These are phyloP conservation scores for Chamaecyparis obtusa DNA, from an alignment of 75 land plant species.

Conservation along the genomic window DNA sequence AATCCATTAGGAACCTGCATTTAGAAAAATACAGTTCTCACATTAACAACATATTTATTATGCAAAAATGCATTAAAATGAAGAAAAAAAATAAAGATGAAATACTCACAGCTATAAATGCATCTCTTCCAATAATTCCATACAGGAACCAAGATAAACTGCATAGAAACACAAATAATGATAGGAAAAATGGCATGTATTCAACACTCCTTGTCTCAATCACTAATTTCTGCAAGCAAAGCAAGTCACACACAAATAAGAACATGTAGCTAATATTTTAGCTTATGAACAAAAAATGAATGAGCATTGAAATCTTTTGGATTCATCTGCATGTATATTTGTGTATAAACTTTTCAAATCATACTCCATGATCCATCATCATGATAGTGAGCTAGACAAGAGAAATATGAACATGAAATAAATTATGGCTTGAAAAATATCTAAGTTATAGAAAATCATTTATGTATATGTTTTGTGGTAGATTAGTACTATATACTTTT, in stretches of 20 bases:
- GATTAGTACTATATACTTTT: too few relatives aligned
- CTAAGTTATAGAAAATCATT: not conserved
- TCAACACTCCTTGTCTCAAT: slow-evolving; percentile 18
- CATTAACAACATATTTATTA: not conserved
- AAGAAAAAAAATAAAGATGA: not conserved
- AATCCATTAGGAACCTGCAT: slow-evolving; percentile 16
- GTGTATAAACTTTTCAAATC: too few relatives aligned
- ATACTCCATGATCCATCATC: too few relatives aligned
- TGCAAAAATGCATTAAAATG: not conserved
- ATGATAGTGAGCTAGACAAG: too few relatives aligned
- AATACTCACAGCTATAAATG: slow-evolving; percentile 18
- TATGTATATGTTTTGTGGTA: too few relatives aligned
- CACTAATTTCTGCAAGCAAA: slow-evolving; percentile 27
- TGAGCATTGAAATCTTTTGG: too few relatives aligned
- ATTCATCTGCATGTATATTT: too few relatives aligned
- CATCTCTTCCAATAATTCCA: slow-evolving; percentile 14
- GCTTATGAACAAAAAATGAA: not conserved
- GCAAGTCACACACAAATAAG: not conserved
- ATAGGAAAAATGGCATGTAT: slow-evolving; percentile 35
- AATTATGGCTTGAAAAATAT: too few relatives aligned
- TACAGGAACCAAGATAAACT: slow-evolving; percentile 26
- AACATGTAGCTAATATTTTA: not conserved
- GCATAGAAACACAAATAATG: slow-evolving; percentile 22
- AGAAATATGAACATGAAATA: not conserved
- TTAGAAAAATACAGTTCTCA: not conserved